Percentiles rank a stretch among this genome's conserved stretches.
Evolutionary conservation across 139 green algal species (phyloP).

Genomic region (Pycnococcus provasolii): DNA sequence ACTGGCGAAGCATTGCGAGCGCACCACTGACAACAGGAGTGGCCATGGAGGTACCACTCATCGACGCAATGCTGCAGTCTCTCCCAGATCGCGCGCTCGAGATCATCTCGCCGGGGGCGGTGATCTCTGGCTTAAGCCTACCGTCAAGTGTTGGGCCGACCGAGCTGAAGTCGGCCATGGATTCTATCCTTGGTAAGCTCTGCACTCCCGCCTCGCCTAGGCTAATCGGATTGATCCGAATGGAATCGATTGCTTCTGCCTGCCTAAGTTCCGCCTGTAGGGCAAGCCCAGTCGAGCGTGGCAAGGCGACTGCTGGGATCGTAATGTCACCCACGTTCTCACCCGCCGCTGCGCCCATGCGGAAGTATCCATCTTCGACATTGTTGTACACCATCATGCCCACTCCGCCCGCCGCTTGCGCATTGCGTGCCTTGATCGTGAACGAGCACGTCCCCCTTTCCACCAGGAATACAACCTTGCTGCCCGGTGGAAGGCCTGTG

Average conservation of each 20-base stretch:
- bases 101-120: slow-evolving; percentile 28
- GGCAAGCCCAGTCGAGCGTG: too few species aligned
- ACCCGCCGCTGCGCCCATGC: slow-evolving; percentile 8
- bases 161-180: slow-evolving; percentile 33
- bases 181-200: not conserved
- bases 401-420: slow-evolving; percentile 45
- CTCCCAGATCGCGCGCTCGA: slow-evolving; percentile 4
- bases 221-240: too few species aligned
- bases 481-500: too few species aligned
- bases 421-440: slow-evolving; percentile 22
- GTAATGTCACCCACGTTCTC: too few species aligned
- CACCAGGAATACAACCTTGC: not conserved
- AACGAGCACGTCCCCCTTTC: slow-evolving; percentile 36
- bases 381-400: slow-evolving; percentile 64
- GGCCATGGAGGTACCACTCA: slow-evolving; percentile 78
- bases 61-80: not conserved
- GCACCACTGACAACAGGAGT: slow-evolving; percentile 55
- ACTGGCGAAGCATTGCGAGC: slow-evolving; percentile 38
- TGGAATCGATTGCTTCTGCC: too few species aligned
- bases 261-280: too few species aligned
- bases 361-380: slow-evolving; percentile 24
- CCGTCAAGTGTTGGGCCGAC: slow-evolving; percentile 36
- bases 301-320: too few species aligned
- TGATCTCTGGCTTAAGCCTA: slow-evolving; percentile 41
- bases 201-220: too few species aligned